A percentile compares a stretch with the other conserved stretches of the same genome.
Conservation (phyloP, 306 rosid species). For the Vigna mungo region DNA sequence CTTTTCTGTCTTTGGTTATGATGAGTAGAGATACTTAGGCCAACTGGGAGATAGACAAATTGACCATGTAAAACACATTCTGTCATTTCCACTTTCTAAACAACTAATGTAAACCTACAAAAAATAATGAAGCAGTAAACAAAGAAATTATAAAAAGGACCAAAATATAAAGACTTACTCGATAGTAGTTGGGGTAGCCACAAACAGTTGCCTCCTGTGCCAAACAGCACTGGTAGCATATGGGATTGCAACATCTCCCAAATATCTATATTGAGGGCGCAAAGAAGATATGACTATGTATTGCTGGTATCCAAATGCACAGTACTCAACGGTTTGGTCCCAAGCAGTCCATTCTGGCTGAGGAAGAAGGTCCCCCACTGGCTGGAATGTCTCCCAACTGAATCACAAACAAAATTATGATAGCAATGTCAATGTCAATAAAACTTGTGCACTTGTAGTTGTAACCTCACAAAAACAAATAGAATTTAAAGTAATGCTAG, state of each 20-base stretch:
- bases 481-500: constrained; percentile 24
- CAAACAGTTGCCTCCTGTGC: constrained; percentile 96
- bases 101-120: constrained; percentile 33
- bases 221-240: constrained; percentile 92
- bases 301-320: constrained; percentile 95
- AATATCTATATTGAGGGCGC: constrained; percentile 96
- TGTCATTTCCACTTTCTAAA: constrained; percentile 37
- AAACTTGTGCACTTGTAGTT: constrained; percentile 1
- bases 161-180: constrained; percentile 69
- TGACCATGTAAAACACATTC: constrained; percentile 30
- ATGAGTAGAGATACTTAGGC: constrained; percentile 24
- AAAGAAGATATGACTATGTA: constrained; percentile 92
- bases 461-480: constrained; percentile 15
- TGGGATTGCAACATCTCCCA: constrained; percentile 98
- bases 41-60: constrained; percentile 34
- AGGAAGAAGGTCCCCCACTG: constrained; percentile 95
- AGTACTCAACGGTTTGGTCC: constrained; percentile 97
- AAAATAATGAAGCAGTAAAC: constrained; percentile 16
- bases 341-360: constrained; percentile 99
- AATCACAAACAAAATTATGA: constrained; percentile 41
- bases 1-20: constrained; percentile 18
- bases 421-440: constrained; percentile 36
- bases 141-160: constrained; percentile 11
- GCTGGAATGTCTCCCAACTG: constrained; percentile 99
- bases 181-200: constrained; percentile 93